Evolutionary conservation across 2,329 filamentous ascomycete species (phyloP), one percentile per base, ranked within the genome.

Genomic region (Thielaviopsis cerberus): DNA sequence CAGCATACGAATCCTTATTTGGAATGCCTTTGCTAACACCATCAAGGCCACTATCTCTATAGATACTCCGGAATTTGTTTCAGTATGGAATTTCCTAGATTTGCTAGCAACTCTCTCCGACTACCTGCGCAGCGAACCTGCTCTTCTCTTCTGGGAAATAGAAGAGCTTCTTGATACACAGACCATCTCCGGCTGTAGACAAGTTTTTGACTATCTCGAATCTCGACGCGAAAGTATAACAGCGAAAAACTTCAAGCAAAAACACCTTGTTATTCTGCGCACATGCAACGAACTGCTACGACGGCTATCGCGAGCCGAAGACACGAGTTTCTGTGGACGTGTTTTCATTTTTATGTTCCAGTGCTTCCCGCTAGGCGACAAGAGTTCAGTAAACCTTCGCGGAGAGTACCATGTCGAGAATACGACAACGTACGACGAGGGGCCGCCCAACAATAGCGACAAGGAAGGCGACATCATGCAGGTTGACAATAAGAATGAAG

Each of bases 301-400:
- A 37, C 80, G 92, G 52, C 76, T 98, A 1, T 97, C 92, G n/a
- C 81, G 92, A 59, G 91, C 92, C 3, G 90, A 97, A 68, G 92
- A 98, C 69, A 94, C 92, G 0, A 89, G 94, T 0, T 98, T 99
- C 68, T 98, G 92, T 66, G 92, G 92, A 17, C 81, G 92, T 45
- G 92, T 99, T 25, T 97, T 97, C 70, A 96, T 98, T 63, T 99
- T 96, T 70, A 81, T 98, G 67, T 98, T 97, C 70, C 92, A 98
- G 69, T 94, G 89, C 69, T 97, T 98, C 66, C 92, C 92, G 1
- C 76, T 98, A 0, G 91, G 91, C 30, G 94, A 98, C 70, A 92
- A 91, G 68, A 97, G 92, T 68, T 96, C 92, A 0, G 92, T 98
- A 54, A 99, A 99, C 66, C 76, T 97, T 45, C 81, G 92, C 55